Base-by-base conservation (phyloP, 2,329 filamentous ascomycete species). In the Chaetomiaceae sp. region DNA sequence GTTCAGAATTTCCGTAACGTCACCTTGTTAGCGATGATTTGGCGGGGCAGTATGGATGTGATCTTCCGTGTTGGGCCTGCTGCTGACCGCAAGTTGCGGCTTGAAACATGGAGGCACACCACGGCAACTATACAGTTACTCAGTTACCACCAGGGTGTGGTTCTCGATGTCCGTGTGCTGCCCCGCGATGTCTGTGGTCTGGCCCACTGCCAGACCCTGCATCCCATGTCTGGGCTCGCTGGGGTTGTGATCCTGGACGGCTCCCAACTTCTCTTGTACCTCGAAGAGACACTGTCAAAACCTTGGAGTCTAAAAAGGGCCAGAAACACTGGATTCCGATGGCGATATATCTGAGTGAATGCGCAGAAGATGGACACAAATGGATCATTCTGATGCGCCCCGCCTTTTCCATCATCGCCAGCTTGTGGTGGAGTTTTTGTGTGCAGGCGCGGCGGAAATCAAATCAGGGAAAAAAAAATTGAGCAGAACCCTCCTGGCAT, bases 81-180 rank as follows among this genome's bases (percentile, higher is more conserved):
- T 39, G 50, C 48, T 53, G 49, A 58, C 54, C 52, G 52, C 52
- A 54, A 58, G 46, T 58, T 54, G 52, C 49, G 52, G 52, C 47
- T 51, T 54, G 54, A 51, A 45, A 40, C 38, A 38, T 37, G 41
- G 41, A 47, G 50, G 38, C 43, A 47, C 46, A 46, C 47, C 12
- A 18, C 14, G 5, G 29, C 29, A n/a, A n/a, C 12, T 7, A n/a
- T 11, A 32, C 11, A n/a, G 6, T n/a, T 14, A 6, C 4, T 14
- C 11, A 6, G 15, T 14, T 17, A 30, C 22, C 15, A 42, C 27
- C 37, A 20, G 20, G 44, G 40, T 33, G 14, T 15, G 12, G 22
- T 38, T 15, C 38, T 29, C 33, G 27, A 22, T 24, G 32, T 11
- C 27, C 12, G 29, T 14, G 12, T 32, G 12, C 12, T 32, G 11